These are phyloP conservation scores for Hanseniaspora guilliermondii DNA, from an alignment of 805 yeast genomes.

Conservation along the genomic window DNA sequence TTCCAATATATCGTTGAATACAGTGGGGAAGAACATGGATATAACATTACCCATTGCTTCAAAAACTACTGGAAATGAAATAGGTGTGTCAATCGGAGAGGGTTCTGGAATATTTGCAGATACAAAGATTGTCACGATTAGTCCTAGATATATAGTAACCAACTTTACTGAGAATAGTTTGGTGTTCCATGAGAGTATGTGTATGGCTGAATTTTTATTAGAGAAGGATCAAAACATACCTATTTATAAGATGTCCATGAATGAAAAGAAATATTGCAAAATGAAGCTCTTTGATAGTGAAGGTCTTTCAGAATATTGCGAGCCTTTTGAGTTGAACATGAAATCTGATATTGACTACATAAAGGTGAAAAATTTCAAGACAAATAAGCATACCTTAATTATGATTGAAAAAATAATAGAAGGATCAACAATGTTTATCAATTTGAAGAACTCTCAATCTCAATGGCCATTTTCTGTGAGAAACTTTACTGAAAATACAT, in stretches of 20 bases:
- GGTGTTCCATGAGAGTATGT: slow-evolving; percentile 55
- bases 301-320: slow-evolving; percentile 52
- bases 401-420: slow-evolving; percentile 69
- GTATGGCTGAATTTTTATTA: slow-evolving; percentile 38
- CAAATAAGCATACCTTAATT: slow-evolving; percentile 50
- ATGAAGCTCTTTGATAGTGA: slow-evolving; percentile 40
- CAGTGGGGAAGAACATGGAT: slow-evolving; percentile 71
- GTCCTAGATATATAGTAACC: slow-evolving; percentile 70
- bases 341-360: slow-evolving; percentile 69
- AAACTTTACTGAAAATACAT: slow-evolving; percentile 79
- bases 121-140: slow-evolving; percentile 62
- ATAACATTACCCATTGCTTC: slow-evolving; percentile 38
- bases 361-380: slow-evolving; percentile 50
- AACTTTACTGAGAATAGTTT: slow-evolving; percentile 49
- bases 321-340: slow-evolving; percentile 56
- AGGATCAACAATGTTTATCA: slow-evolving; percentile 67
- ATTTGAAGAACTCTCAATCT: slow-evolving; percentile 55
- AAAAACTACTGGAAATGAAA: slow-evolving; percentile 48
- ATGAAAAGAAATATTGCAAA: slow-evolving; percentile 46
- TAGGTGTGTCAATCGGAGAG: slow-evolving; percentile 65
- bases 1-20: slow-evolving; percentile 67
- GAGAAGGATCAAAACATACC: slow-evolving; percentile 41
- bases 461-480: slow-evolving; percentile 90
- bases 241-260: slow-evolving; percentile 45
- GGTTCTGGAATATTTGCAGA: slow-evolving; percentile 75